Evolutionary conservation across 2,329 filamentous ascomycete species (phyloP).

Genomic region (Onygenales sp.): DNA sequence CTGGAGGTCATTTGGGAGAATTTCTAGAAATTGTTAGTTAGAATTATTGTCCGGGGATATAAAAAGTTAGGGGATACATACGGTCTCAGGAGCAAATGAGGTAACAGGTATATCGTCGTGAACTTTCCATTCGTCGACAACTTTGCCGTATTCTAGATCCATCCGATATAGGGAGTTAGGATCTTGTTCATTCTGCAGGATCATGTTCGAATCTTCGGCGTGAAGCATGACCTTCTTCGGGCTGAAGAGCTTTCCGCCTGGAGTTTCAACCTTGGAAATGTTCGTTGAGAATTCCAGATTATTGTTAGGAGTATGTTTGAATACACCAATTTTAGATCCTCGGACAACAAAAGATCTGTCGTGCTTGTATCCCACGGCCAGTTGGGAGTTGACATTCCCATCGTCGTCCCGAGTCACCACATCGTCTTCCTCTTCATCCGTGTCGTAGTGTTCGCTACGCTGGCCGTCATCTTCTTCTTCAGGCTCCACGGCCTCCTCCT

Average conservation of each 20-base stretch:
- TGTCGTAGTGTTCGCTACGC: constrained; percentile 63
- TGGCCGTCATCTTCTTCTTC: constrained; percentile 55
- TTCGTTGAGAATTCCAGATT: constrained; percentile 93
- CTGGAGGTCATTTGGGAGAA: constrained; percentile 95
- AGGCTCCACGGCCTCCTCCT: constrained; percentile 51
- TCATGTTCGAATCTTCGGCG: constrained; percentile 79
- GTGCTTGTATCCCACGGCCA: constrained; percentile 94
- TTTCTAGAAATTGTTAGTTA: constrained; percentile 50
- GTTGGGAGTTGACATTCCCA: constrained; percentile 80
- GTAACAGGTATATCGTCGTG: constrained; percentile 92
- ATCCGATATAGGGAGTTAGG: constrained; percentile 91
- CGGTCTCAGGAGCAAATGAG: constrained; percentile 83
- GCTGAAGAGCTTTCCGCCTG: constrained; percentile 75
- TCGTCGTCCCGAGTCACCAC: constrained; percentile 58
- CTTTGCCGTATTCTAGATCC: constrained; percentile 96
- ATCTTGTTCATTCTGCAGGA: constrained; percentile 71
- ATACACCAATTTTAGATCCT: constrained; percentile 96
- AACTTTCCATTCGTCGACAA: constrained; percentile 97
- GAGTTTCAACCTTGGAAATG: constrained; percentile 90
- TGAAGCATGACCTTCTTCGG: constrained; percentile 97
- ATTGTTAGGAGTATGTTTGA: constrained; percentile 91
- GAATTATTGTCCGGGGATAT: neutral
- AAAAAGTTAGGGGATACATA: constrained; percentile 24
- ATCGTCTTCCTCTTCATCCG: constrained; percentile 72
- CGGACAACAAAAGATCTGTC: constrained; percentile 95